phyloP scores from a whole-genome alignment of 306 rosid species.

The Rosa chinensis region DNA sequence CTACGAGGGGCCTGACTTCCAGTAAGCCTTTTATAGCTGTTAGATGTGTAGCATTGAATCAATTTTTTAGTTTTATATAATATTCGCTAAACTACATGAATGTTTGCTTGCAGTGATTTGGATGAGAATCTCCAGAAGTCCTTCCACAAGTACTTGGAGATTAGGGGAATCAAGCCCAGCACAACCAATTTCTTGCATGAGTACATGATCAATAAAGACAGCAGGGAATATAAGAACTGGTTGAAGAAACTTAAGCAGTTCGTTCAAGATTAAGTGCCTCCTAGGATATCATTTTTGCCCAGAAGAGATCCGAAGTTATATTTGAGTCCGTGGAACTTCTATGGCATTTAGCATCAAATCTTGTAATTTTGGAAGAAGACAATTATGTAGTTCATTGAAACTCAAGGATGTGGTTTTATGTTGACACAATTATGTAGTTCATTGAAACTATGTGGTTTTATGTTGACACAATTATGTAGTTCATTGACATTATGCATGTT shows the following conservation, averaged over 20 bases:
- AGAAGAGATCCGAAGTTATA: background rate
- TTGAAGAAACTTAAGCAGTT: conserved; percentile 68
- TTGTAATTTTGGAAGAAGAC: background rate
- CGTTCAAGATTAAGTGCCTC: conserved; percentile 45
- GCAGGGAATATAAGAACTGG: conserved; percentile 80
- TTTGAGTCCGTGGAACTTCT: background rate
- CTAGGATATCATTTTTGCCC: background rate
- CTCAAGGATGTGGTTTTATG: background rate
- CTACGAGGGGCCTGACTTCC: conserved; percentile 89
- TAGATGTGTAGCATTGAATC: background rate
- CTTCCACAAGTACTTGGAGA: conserved; percentile 77
- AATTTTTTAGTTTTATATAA: background rate
- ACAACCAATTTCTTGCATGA: conserved; percentile 81
- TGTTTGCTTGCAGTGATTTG: conserved; percentile 53
- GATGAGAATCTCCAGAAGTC: conserved; percentile 85
- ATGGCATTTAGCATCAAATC: background rate
- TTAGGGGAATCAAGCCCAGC: conserved; percentile 90
- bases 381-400: conserved; percentile 12
- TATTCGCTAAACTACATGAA: background rate
- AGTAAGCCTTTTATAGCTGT: conserved; percentile 39
- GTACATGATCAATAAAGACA: conserved; percentile 95
- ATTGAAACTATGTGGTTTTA: conserved; percentile 5
- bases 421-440: background rate
- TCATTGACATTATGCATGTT: conserved; percentile 8
- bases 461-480: background rate